phyloP scores from a whole-genome alignment of 108 stramenopile species.

The Nitzschia inconspicua region DNA sequence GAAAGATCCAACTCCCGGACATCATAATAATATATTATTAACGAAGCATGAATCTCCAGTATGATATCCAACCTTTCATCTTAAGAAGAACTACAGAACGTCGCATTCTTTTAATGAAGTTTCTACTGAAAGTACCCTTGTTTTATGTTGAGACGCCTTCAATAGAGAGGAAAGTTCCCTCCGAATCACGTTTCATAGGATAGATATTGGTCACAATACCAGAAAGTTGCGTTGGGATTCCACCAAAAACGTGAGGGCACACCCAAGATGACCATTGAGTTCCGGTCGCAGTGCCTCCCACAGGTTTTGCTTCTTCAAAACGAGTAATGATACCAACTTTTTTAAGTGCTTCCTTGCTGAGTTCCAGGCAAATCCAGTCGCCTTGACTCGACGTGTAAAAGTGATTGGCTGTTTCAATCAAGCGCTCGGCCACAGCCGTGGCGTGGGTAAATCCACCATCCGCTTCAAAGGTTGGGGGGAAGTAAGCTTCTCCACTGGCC shows the following conservation, averaged over 20 bases:
- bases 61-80: too few relatives aligned
- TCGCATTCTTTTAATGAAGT: too few relatives aligned
- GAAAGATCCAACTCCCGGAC: too few relatives aligned
- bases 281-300: conserved; percentile 32
- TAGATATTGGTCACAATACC: conserved; percentile 63
- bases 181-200: conserved; percentile 54
- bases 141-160: conserved; percentile 32
- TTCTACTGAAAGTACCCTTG: too few relatives aligned
- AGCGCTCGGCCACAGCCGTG: conserved; percentile 55
- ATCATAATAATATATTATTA: too few relatives aligned
- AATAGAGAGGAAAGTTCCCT: conserved; percentile 66
- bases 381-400: conserved; percentile 54
- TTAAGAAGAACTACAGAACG: too few relatives aligned
- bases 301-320: conserved; percentile 69
- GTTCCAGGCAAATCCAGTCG: conserved; percentile 83
- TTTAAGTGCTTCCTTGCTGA: conserved; percentile 40
- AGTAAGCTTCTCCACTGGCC: conserved; percentile 53
- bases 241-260: conserved; percentile 84
- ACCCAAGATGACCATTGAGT: conserved; percentile 30
- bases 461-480: conserved; percentile 76
- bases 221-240: conserved; percentile 55
- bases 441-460: conserved; percentile 86
- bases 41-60: too few relatives aligned
- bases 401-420: conserved; percentile 79
- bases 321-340: conserved; percentile 61